Percentiles rank a stretch among this genome's conserved stretches.
Evolutionary conservation across 768 basidiomycete species (phyloP).

Genomic region (Saitozyma podzolica): DNA sequence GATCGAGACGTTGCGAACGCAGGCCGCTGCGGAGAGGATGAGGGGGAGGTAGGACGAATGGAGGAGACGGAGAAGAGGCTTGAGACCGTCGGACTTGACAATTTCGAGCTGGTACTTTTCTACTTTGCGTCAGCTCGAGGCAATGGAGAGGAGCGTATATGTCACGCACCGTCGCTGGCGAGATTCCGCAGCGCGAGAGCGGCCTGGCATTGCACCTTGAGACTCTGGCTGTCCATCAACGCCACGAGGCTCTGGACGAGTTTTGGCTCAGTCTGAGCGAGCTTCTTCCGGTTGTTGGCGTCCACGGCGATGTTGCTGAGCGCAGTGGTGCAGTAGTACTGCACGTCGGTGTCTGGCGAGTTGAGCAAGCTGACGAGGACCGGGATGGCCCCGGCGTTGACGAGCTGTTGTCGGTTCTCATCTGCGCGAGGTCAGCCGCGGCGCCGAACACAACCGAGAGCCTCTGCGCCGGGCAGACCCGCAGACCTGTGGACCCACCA

Average conservation of each 20-base stretch:
- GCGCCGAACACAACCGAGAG: not conserved
- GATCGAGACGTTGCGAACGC: conserved; percentile 98
- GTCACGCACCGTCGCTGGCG: conserved; percentile 81
- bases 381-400: conserved; percentile 96
- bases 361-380: conserved; percentile 92
- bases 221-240: conserved; percentile 93
- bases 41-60: conserved; percentile 96
- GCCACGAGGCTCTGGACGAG: conserved; percentile 88
- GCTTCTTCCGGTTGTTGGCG: conserved; percentile 85
- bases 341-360: conserved; percentile 97
- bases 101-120: conserved; percentile 99
- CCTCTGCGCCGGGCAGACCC: not conserved
- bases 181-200: conserved; percentile 93
- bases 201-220: conserved; percentile 99
- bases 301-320: conserved; percentile 98
- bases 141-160: not conserved
- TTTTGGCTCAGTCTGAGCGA: conserved; percentile 90
- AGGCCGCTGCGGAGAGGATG: conserved; percentile 96
- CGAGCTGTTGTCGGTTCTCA: conserved; percentile 97
- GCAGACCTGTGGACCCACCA: conserved; percentile 58
- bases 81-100: conserved; percentile 89
- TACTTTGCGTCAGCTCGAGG: conserved; percentile 47
- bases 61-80: conserved; percentile 85
- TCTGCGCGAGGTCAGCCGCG: conserved; percentile 57
- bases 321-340: conserved; percentile 99